Base-by-base conservation (phyloP, 306 rosid genomes). In the Cicer yamashitae region DNA sequence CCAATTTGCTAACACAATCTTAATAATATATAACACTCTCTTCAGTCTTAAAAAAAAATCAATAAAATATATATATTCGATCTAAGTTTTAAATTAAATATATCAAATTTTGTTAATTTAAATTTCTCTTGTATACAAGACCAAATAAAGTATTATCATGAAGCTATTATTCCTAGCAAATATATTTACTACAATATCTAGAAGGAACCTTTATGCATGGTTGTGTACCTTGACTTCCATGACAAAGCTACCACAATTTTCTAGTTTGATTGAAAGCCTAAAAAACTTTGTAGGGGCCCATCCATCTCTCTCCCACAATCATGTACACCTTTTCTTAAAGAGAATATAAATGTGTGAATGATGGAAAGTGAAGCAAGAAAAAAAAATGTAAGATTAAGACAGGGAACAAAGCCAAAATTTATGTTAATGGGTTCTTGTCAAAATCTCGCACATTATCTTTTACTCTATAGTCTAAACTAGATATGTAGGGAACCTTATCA, bases 371-470 rank as follows among this genome's bases (percentile, higher is more conserved):
- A 80, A 78, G 86, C 86, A 81, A 82, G 82, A 84, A 84, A 50
- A 60, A 86, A 84, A 84, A 82, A 82, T 86, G 77, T 79, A 76
- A 82, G 87, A 87, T 85, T 81, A 84, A 86, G 82, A 84, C 87
- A 77, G 89, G 90, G 91, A 86, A 84, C 92, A 90, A 91, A 90
- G 90, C 84, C 85, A 82, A 83, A 80, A 75, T 64, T 77, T 67
- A 81, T 85, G 92, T 84, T 84, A 93, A 93, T 89, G 93, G 96
- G 80, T 85, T 90, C 96, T 85, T 91, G 87, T 90, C 88, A 89
- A 89, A 89, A 89, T 93, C 93, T 88, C 80, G 90, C 91, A 89
- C 75, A 87, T 86, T 85, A 86, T 87, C 91, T 87, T 86, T 85
- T 88, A 87, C 45, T 88, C 86, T 87, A 52, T 75, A 84, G 83